Percentiles rank a stretch among this genome's conserved stretches.
phyloP scores from a whole-genome alignment of 1,139 yeast species.

The Suhomyces atakaporum region DNA sequence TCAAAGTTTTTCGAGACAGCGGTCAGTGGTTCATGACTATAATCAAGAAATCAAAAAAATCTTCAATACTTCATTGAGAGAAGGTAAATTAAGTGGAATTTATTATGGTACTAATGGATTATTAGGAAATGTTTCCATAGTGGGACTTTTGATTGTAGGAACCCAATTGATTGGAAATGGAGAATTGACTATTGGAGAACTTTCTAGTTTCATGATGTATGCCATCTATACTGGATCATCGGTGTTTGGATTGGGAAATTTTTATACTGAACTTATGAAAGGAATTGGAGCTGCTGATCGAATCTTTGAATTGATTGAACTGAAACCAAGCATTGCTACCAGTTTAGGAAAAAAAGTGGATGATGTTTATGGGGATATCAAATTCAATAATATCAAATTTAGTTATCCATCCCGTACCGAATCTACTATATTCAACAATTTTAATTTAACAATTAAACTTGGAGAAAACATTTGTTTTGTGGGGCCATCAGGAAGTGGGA shows the following conservation, averaged over 20 bases:
- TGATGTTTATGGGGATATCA: constrained; percentile 44
- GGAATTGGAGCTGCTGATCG: constrained; percentile 97
- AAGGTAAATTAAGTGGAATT: constrained; percentile 76
- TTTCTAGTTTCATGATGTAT: constrained; percentile 90
- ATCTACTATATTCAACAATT: constrained; percentile 61
- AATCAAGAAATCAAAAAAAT: constrained; percentile 74
- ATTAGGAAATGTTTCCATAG: constrained; percentile 76
- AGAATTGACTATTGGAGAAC: constrained; percentile 77
- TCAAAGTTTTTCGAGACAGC: constrained; percentile 87
- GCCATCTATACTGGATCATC: constrained; percentile 92
- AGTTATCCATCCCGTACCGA: constrained; percentile 87
- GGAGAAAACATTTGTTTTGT: constrained; percentile 93
- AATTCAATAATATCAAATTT: constrained; percentile 67
- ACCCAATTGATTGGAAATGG: constrained; percentile 75
- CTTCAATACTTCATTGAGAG: constrained; percentile 71
- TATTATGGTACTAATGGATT: constrained; percentile 78
- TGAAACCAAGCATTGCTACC: constrained; percentile 67
- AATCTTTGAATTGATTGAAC: constrained; percentile 81
- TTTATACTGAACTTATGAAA: constrained; percentile 92
- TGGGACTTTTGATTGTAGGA: constrained; percentile 78
- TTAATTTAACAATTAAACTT: constrained; percentile 67
- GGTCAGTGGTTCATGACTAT: constrained; percentile 45
- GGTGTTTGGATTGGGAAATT: constrained; percentile 84
- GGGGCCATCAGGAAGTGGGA: constrained; percentile 96
- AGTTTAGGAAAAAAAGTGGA: constrained; percentile 55